Base-by-base conservation (phyloP, 148 eudicot species). In the Nepenthes mirabilis region DNA sequence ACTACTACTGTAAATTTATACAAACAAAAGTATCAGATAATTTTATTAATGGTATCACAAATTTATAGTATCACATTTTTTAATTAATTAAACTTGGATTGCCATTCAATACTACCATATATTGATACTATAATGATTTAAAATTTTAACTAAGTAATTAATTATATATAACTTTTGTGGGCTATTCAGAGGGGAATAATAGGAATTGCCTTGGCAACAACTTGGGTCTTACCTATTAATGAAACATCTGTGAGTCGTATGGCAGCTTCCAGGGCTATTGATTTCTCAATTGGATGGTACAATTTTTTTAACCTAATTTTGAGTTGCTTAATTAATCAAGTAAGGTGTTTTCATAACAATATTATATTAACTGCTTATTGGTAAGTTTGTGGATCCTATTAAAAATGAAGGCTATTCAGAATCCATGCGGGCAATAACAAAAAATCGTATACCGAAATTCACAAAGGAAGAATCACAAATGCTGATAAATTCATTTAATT, bases 321-420 rank as follows among this genome's bases (percentile, higher is more conserved):
- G 33, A 54, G 23, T 23, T 33, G 4, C 8, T 40, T 3, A 40
- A 40, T 40, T 40, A 40, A 1, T 40, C 23, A 23, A 23, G 23
- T 23, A 23, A 23, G 23, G 23, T 23, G 23, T 23, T 23, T 23
- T 23, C 23, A 23, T 0, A 23, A 23, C 23, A 23, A 23, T 23
- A 40, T 40, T 40, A 4, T 40, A 40, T 40, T 40, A 40, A 40
- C 1, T 40, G 8, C 8, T 40, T 40, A 40, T 8, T 40, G 11
- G 13, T 7, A 74, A 73, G 77, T 69, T 60, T 47, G 53, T 74
- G 70, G 63, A 69, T 48, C 73, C 77, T 13, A 45, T 74, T 52
- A 65, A 60, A 11, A 60, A 56, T 35, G 77, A 73, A 2, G 62
- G 63, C 36, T 74, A 74, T 36, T 73, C 77, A 43, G 53, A 9